Base-by-base conservation (phyloP, 2,329 filamentous ascomycete species). In the Zasmidium citrigriseum region DNA sequence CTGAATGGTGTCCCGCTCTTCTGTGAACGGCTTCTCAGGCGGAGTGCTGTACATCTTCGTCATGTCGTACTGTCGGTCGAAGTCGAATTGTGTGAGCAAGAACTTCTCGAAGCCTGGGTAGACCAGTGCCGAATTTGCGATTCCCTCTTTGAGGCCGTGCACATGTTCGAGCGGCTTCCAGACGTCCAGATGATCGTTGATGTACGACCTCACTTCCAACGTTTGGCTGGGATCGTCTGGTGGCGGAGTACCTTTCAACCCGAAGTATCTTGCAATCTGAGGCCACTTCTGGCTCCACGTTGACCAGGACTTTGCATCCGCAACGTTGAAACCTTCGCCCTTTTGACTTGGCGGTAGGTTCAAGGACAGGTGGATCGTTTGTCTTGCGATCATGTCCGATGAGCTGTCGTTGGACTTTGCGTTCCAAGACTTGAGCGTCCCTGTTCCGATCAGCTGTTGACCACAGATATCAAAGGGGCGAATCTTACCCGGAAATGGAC, bases 31-130 rank as follows among this genome's bases (percentile, higher is more conserved):
- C n/a, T 57, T 55, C 16, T 53, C 55, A 14, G 45, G 44, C 21
- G 62, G 60, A 5, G 70, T 73, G 21, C 66, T 70, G 64, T 79
- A 76, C 66, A 74, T 72, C 68, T 76, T 76, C 11, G 60, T 73
- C 75, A 80, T 77, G 62, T 80, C 76, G 60, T 75, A 78, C 47
- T 79, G 75, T 45, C 78, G 69, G 61, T 80, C 77, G 55, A 77
- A 78, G 60, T 79, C 75, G 58, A 79, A 78, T 53, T 72, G 68
- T 9, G 73, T 73, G 52, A 80, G 68, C 45, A 80, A 64, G 45
- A 77, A 76, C 58, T 77, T 72, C 65, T 79, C 77, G 47, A 78
- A 78, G 0, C 75, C 75, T 21, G 72, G 67, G 27, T 74, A 70
- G 1, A 70, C 73, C 52, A 67, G 68, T 10, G 72, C 68, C 23